phyloP scores from a whole-genome alignment of 176 grass and related monocot species.

The Puya raimondii region DNA sequence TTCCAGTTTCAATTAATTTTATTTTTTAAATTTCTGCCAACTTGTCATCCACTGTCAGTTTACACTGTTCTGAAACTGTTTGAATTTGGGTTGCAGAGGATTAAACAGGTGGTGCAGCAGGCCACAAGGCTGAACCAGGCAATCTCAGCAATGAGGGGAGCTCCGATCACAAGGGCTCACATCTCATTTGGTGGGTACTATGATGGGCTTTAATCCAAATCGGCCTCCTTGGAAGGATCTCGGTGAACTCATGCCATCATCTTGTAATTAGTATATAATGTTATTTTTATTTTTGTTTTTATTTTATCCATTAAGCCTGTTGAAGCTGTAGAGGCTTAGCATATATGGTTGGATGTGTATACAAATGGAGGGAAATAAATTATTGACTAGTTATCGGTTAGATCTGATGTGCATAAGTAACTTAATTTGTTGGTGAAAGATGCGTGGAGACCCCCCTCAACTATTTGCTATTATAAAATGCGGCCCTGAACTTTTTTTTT shows the following conservation, averaged over 20 bases:
- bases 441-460: no score
- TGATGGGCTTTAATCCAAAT: slow-evolving; percentile 31
- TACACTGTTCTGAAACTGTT: slow-evolving; percentile 1
- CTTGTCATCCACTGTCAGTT: neutral
- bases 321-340: no score
- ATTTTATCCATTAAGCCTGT: no score
- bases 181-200: slow-evolving; percentile 76
- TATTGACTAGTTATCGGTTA: no score
- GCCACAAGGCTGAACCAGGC: slow-evolving; percentile 65
- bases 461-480: no score
- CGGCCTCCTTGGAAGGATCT: neutral
- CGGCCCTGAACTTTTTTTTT: no score
- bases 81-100: slow-evolving; percentile 38
- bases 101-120: slow-evolving; percentile 52
- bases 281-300: neutral
- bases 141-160: slow-evolving; percentile 50
- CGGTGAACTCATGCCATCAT: neutral
- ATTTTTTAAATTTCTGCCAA: neutral
- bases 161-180: slow-evolving; percentile 41
- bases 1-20: neutral
- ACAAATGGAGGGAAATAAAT: no score
- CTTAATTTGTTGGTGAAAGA: no score
- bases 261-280: neutral
- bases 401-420: no score
- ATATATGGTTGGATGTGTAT: no score